A percentile compares a stretch with the other conserved stretches of the same genome.
These are phyloP conservation scores for Bipolaris sorokiniana DNA, from an alignment of 2,329 filamentous ascomycete species.

Conservation along the genomic window DNA sequence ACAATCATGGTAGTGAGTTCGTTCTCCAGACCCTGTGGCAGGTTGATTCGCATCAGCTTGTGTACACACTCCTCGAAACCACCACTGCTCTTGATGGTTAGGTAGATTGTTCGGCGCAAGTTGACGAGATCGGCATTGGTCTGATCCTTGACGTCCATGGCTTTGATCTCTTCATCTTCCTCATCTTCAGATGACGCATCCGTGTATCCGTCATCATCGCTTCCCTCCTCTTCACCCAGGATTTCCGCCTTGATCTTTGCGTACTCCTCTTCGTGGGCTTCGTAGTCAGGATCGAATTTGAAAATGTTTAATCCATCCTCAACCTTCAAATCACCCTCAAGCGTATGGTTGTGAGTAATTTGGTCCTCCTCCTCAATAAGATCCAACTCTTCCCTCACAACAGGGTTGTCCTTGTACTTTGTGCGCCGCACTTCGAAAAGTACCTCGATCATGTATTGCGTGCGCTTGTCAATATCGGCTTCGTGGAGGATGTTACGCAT, in stretches of 20 bases:
- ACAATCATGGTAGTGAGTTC: constrained; percentile 97
- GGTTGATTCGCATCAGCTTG: constrained; percentile 87
- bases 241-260: constrained; percentile 91
- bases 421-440: constrained; percentile 96
- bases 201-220: constrained; percentile 72
- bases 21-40: constrained; percentile 83
- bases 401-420: constrained; percentile 92
- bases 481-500: constrained; percentile 96
- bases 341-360: constrained; percentile 83
- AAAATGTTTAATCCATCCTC: constrained; percentile 93
- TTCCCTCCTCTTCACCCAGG: constrained; percentile 73
- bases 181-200: constrained; percentile 73
- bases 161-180: constrained; percentile 77
- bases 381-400: constrained; percentile 90
- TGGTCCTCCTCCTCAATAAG: constrained; percentile 97
- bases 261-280: constrained; percentile 89
- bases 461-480: constrained; percentile 94
- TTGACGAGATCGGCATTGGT: constrained; percentile 96
- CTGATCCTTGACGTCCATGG: constrained; percentile 96
- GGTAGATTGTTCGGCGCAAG: constrained; percentile 89
- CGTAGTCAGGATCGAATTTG: constrained; percentile 89
- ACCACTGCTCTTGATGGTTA: constrained; percentile 96
- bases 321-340: constrained; percentile 77
- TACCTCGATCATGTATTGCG: constrained; percentile 99
- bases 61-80: constrained; percentile 97